Conservation (phyloP, 169 alveolate species). For the Hepatocystis sp. region DNA sequence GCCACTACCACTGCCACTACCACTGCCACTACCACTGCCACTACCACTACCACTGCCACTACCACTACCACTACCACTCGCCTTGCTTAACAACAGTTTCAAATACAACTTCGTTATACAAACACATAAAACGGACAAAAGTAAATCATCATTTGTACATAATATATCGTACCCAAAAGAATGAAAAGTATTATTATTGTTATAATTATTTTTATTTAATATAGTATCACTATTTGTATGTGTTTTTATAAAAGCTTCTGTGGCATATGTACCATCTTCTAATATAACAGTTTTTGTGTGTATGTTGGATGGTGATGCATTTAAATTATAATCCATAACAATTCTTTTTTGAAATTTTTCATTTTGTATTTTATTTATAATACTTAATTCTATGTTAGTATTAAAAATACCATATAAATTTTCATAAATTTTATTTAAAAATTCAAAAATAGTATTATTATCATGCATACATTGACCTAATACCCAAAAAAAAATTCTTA, state of each 20-base stretch:
- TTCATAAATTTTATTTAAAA: constrained; percentile 15
- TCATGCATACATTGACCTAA: constrained; percentile 51
- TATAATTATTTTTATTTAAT: neutral
- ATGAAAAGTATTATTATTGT: constrained; percentile 14
- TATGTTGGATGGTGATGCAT: neutral
- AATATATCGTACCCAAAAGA: constrained; percentile 74
- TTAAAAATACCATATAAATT: constrained; percentile 34
- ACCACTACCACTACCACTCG: neutral
- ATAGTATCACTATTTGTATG: neutral
- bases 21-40: too few relatives aligned
- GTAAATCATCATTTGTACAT: constrained; percentile 71
- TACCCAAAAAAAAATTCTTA: constrained; percentile 75
- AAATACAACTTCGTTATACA: constrained; percentile 56
- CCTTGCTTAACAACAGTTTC: constrained; percentile 31
- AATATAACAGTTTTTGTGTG: constrained; percentile 93
- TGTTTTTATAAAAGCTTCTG: constrained; percentile 84
- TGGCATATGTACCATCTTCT: constrained; percentile 97
- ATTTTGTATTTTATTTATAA: constrained; percentile 47
- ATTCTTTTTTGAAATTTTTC: constrained; percentile 76
- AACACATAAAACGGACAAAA: constrained; percentile 64
- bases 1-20: neutral
- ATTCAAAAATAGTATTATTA: constrained; percentile 12
- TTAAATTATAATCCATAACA: constrained; percentile 40
- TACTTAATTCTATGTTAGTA: constrained; percentile 33
- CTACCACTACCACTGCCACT: neutral